Percentiles rank a stretch among this genome's conserved stretches.
Evolutionary conservation across 306 rosid species (phyloP).

Genomic region (Prunus armeniaca): DNA sequence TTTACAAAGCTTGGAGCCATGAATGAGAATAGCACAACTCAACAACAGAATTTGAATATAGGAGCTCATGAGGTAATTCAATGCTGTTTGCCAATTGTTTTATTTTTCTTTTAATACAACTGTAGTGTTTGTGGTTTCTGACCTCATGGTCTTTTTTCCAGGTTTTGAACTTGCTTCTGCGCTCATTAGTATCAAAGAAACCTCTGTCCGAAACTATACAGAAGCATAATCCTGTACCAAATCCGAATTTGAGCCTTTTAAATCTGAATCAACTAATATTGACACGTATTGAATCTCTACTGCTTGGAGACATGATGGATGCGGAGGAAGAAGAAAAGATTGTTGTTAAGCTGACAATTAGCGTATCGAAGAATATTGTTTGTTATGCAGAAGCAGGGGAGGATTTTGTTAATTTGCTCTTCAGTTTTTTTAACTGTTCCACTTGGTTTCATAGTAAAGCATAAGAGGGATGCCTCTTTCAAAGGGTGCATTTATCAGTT

Average conservation of each 20-base stretch:
- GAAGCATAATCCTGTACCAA: not conserved
- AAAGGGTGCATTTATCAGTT: conserved; percentile 15
- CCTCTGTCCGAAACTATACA: not conserved
- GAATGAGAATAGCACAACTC: too few relatives aligned
- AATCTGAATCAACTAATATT: too few relatives aligned
- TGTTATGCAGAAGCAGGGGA: conserved; percentile 3
- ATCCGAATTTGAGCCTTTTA: not conserved
- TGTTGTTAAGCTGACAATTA: too few relatives aligned
- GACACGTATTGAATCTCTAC: not conserved
- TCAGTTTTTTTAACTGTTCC: not conserved
- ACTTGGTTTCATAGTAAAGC: not conserved
- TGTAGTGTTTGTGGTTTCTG: not conserved
- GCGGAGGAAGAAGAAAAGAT: not conserved
- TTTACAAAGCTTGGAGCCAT: too few relatives aligned
- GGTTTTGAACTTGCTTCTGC: not conserved
- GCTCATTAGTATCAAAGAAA: not conserved
- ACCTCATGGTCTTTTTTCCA: not conserved
- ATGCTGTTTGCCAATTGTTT: not conserved
- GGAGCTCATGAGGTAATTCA: too few relatives aligned
- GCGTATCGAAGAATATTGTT: not conserved
- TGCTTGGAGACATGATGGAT: too few relatives aligned
- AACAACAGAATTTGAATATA: too few relatives aligned
- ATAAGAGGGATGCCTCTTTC: not conserved
- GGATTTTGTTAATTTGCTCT: not conserved
- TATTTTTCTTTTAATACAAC: not conserved